A percentile compares a stretch with the other conserved stretches of the same genome.
Evolutionary conservation across 2,329 filamentous ascomycete genomes (phyloP).

Genomic region (Pleochaeta shiraiana): DNA sequence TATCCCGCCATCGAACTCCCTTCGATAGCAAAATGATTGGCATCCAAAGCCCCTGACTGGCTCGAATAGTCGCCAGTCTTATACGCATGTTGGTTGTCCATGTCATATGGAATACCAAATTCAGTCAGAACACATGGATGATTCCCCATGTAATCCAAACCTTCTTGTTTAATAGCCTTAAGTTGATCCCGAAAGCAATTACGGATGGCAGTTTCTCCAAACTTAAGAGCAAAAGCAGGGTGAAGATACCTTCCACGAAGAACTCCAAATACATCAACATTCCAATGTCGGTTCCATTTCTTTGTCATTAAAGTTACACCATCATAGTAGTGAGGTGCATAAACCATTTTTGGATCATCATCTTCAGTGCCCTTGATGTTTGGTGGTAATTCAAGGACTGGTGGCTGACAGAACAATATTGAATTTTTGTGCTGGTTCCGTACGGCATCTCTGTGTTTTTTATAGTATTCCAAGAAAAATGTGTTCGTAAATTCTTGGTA

Average conservation of each 20-base stretch:
- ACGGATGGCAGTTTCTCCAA: constrained; percentile 82
- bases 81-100: constrained; percentile 94
- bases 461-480: constrained; percentile 76
- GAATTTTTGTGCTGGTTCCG: constrained; percentile 55
- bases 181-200: constrained; percentile 87
- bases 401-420: constrained; percentile 79
- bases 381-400: constrained; percentile 80
- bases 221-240: constrained; percentile 76
- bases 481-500: constrained; percentile 77
- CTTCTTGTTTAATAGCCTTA: constrained; percentile 62
- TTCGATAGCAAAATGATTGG: constrained; percentile 86
- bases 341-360: constrained; percentile 77
- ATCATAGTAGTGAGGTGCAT: constrained; percentile 92
- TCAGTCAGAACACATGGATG: constrained; percentile 84
- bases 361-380: constrained; percentile 68
- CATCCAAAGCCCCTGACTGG: constrained; percentile 81
- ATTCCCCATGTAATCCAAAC: constrained; percentile 66
- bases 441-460: constrained; percentile 53
- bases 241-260: constrained; percentile 72
- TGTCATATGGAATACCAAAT: constrained; percentile 95
- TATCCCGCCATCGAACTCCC: constrained; percentile 67
- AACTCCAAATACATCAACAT: constrained; percentile 86
- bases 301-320: constrained; percentile 94
- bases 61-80: constrained; percentile 89
- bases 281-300: constrained; percentile 96